Percentiles rank a stretch among this genome's conserved stretches.
Conservation (phyloP, 1,139 yeast genomes). For the Magnusiomyces sp. region DNA sequence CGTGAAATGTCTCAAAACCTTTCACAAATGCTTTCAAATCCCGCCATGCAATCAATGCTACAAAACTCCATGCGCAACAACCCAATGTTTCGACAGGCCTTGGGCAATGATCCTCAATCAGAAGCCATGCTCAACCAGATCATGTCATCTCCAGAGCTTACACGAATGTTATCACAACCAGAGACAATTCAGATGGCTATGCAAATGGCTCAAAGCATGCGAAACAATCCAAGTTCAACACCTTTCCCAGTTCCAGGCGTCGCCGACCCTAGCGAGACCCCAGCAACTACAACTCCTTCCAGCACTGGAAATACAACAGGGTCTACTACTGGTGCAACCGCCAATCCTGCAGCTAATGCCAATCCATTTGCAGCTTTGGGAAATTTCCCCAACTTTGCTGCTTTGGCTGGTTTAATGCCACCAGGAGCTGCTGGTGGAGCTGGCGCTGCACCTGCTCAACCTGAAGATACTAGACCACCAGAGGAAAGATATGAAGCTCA, state of each 20-base stretch:
- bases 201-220: conserved; percentile 45
- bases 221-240: conserved; percentile 12
- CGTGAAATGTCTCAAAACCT: no score
- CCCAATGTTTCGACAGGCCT: conserved; percentile 78
- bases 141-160: conserved; percentile 75
- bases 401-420: conserved; percentile 23
- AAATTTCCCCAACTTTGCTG: no score
- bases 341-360: conserved; percentile 16
- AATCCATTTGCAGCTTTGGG: conserved; percentile 26
- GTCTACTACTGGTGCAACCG: conserved; percentile 15
- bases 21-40: conserved; percentile 78
- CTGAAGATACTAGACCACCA: conserved; percentile 80
- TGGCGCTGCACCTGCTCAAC: conserved; percentile 22
- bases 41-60: conserved; percentile 73
- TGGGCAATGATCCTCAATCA: no score
- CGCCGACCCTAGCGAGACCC: conserved; percentile 16
- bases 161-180: conserved; percentile 58
- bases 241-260: conserved; percentile 50
- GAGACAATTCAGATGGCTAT: conserved; percentile 62
- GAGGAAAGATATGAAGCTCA: conserved; percentile 91
- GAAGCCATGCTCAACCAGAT: no score
- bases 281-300: conserved; percentile 16
- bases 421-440: conserved; percentile 12
- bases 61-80: conserved; percentile 75
- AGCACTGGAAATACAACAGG: conserved; percentile 13